These are phyloP conservation scores for Hirsutella thompsonii DNA, from an alignment of 2,329 filamentous ascomycete species.

Conservation along the genomic window DNA sequence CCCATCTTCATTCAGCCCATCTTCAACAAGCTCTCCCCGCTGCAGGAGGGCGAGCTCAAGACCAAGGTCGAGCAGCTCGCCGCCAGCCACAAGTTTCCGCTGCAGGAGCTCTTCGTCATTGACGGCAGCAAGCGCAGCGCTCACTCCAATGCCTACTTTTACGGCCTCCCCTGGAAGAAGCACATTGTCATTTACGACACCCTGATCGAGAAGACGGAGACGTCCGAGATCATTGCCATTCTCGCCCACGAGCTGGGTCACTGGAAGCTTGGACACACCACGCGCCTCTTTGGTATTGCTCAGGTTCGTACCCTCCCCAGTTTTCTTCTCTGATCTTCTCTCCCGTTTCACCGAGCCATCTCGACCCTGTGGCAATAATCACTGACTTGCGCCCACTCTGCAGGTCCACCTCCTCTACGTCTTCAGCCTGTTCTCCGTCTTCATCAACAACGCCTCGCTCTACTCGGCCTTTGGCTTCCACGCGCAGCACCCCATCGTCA, in stretches of 20 bases:
- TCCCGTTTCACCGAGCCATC: neutral
- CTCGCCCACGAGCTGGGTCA: slow-evolving; percentile 93
- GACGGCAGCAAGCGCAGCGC: slow-evolving; percentile 79
- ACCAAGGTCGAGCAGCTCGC: slow-evolving; percentile 76
- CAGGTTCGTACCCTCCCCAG: slow-evolving; percentile 53
- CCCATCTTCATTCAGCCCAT: slow-evolving; percentile 86
- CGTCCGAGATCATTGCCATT: slow-evolving; percentile 87
- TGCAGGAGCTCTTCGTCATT: slow-evolving; percentile 88
- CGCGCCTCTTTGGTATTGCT: slow-evolving; percentile 75
- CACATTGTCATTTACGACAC: slow-evolving; percentile 99
- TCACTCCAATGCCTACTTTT: slow-evolving; percentile 90
- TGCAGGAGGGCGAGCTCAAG: slow-evolving; percentile 80
- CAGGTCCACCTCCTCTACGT: slow-evolving; percentile 93
- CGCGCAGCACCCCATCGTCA: slow-evolving; percentile 75
- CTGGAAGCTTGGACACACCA: slow-evolving; percentile 94
- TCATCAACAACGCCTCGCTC: slow-evolving; percentile 87
- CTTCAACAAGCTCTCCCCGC: slow-evolving; percentile 95
- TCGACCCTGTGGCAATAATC: neutral
- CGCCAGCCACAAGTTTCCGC: slow-evolving; percentile 74
- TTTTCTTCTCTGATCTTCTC: neutral
- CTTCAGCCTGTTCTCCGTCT: slow-evolving; percentile 91
- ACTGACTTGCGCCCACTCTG: neutral
- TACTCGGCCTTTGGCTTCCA: slow-evolving; percentile 87
- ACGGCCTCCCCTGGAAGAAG: slow-evolving; percentile 97
- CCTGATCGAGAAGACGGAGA: slow-evolving; percentile 85